Evolutionary conservation across 495 filamentous ascomycete genomes (phyloP).

Genomic region (Neurospora hispaniola): DNA sequence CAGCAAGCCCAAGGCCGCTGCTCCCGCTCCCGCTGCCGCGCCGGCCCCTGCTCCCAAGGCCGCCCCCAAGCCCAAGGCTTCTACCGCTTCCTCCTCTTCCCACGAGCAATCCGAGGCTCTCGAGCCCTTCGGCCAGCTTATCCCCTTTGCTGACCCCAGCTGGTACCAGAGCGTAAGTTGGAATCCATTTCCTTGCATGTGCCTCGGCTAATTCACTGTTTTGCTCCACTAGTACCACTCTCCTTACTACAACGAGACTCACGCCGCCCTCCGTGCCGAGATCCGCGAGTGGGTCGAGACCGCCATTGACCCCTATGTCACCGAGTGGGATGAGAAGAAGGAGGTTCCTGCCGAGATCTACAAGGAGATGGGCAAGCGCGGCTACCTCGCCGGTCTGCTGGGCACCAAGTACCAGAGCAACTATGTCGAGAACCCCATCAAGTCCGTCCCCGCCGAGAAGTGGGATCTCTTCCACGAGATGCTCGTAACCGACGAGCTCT

Average conservation of each 20-base stretch:
- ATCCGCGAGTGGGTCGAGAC: constrained; percentile 83
- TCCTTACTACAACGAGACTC: constrained; percentile 88
- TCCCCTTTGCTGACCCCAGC: constrained; percentile 83
- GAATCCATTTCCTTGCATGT: background rate
- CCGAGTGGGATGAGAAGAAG: constrained; percentile 94
- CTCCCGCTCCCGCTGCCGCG: constrained; percentile 41
- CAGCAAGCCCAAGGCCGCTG: constrained; percentile 59
- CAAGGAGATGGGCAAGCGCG: constrained; percentile 86
- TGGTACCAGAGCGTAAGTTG: constrained; percentile 91
- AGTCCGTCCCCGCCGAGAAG: constrained; percentile 71
- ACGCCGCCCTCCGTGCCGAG: constrained; percentile 81
- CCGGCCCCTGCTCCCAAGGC: constrained; percentile 32
- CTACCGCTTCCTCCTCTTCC: constrained; percentile 39
- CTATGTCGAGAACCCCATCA: constrained; percentile 56
- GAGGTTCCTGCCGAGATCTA: constrained; percentile 80
- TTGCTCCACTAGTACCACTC: constrained; percentile 66
- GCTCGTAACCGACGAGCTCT: constrained; percentile 87
- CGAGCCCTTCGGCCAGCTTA: constrained; percentile 74
- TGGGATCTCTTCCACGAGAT: constrained; percentile 99
- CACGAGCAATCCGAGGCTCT: constrained; percentile 54
- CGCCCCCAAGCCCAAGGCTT: constrained; percentile 38
- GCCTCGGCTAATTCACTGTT: background rate
- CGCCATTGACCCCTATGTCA: constrained; percentile 83
- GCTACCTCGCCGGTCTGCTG: constrained; percentile 83
- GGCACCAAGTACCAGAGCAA: constrained; percentile 72